These are phyloP conservation scores for Ophiostoma sp. DNA, from an alignment of 2,329 filamentous ascomycete genomes.

Conservation along the genomic window DNA sequence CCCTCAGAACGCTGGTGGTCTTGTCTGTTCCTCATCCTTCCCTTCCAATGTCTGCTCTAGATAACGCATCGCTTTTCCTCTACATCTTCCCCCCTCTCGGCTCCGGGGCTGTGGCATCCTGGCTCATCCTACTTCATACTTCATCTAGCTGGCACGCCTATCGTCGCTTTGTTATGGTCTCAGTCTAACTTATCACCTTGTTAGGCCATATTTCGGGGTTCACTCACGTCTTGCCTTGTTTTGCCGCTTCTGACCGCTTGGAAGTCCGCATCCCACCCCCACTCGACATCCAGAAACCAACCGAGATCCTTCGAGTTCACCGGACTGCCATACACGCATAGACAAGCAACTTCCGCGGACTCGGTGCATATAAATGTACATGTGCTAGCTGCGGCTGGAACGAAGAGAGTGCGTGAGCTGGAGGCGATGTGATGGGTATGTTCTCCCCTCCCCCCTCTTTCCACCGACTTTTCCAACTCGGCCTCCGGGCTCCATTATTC, in stretches of 20 bases:
- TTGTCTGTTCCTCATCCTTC: too few species aligned
- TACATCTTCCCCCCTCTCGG: too few species aligned
- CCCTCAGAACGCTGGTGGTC: too few species aligned
- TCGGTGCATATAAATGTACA: conserved; percentile 19
- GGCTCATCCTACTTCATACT: not conserved
- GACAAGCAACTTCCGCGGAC: not conserved
- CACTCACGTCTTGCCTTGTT: conserved; percentile 4
- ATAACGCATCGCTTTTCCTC: too few species aligned
- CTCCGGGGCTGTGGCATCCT: not conserved
- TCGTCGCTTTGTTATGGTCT: not conserved
- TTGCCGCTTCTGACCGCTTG: conserved; percentile 17
- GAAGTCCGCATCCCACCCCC: conserved; percentile 10
- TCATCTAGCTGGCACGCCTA: not conserved
- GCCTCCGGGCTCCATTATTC: too few species aligned
- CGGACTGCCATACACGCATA: not conserved
- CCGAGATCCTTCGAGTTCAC: not conserved
- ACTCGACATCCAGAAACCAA: not conserved
- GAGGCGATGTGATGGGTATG: conserved; percentile 26
- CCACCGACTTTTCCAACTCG: conserved; percentile 13
- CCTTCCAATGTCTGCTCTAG: too few species aligned
- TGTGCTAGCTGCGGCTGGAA: conserved; percentile 16
- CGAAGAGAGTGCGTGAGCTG: conserved; percentile 16
- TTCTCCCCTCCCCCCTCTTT: conserved; percentile 9
- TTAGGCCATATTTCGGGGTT: not conserved
- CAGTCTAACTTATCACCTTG: not conserved